Conservation (phyloP, 257 asterid species). For the Ilex asprella region DNA sequence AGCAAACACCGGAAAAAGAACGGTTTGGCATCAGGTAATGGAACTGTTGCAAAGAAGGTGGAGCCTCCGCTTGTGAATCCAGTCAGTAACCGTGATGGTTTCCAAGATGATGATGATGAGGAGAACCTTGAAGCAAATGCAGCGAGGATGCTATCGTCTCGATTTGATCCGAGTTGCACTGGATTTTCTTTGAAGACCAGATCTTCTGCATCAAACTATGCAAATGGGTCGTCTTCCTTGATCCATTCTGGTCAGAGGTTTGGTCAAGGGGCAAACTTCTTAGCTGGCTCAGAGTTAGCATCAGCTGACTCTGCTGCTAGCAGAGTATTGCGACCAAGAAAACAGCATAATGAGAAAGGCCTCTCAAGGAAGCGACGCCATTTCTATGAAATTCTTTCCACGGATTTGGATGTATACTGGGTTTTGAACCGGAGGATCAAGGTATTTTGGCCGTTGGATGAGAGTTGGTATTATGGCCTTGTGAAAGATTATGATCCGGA, state of each 20-base stretch:
- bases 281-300: conserved; percentile 37
- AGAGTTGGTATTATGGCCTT: conserved; percentile 87
- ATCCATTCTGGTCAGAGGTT: conserved; percentile 44
- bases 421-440: conserved; percentile 69
- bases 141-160: conserved; percentile 96
- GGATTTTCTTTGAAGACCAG: conserved; percentile 55
- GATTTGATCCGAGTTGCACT: conserved; percentile 96
- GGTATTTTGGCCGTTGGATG: conserved; percentile 93
- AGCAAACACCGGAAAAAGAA: conserved; percentile 46
- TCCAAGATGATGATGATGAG: conserved; percentile 77
- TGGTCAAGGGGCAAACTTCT: conserved; percentile 37
- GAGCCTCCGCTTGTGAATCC: conserved; percentile 44
- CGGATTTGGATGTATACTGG: conserved; percentile 68
- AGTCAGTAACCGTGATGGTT: conserved; percentile 32
- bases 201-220: conserved; percentile 37
- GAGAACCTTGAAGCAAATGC: conserved; percentile 96
- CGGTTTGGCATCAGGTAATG: conserved; percentile 25
- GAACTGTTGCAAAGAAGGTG: conserved; percentile 32
- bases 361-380: conserved; percentile 81
- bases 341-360: conserved; percentile 48
- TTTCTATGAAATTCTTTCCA: conserved; percentile 66
- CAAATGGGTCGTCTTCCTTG: conserved; percentile 39
- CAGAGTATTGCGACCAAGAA: conserved; percentile 76
- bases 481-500: conserved; percentile 75
- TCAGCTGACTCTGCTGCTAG: conserved; percentile 47